Conservation (phyloP, 306 rosid species). For the apple (Malus domestica) region DNA sequence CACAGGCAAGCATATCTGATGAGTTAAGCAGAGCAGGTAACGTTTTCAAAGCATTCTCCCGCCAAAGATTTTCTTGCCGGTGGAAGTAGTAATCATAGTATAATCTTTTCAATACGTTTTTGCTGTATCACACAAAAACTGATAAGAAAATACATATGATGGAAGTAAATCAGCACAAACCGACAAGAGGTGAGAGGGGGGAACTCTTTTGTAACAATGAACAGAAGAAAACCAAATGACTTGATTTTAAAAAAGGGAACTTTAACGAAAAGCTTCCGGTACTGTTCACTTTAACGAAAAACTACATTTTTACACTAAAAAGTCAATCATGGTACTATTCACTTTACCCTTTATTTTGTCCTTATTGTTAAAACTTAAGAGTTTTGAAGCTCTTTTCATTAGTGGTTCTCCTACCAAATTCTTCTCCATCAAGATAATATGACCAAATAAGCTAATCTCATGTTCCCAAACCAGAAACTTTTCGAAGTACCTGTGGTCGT, state of each 20-base stretch:
- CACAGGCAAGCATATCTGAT: conserved; percentile 89
- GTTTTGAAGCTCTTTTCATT: too few relatives aligned
- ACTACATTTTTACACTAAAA: too few relatives aligned
- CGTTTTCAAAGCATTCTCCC: conserved; percentile 86
- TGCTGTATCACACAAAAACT: conserved; percentile 42
- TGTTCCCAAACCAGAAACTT: background rate
- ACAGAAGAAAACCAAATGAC: background rate
- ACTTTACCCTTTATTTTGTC: too few relatives aligned
- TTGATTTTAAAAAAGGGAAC: too few relatives aligned
- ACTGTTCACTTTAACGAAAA: too few relatives aligned
- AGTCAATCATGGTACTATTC: too few relatives aligned
- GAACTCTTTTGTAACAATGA: background rate
- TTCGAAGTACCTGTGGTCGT: conserved; percentile 62
- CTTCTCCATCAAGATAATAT: background rate
- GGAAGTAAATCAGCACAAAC: conserved; percentile 2
- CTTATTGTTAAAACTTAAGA: too few relatives aligned
- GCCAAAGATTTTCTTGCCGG: conserved; percentile 95
- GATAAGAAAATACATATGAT: conserved; percentile 11
- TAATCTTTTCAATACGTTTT: conserved; percentile 67
- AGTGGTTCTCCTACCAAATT: background rate
- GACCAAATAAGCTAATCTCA: background rate
- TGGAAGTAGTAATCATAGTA: conserved; percentile 90
- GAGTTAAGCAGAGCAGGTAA: conserved; percentile 84
- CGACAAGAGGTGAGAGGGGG: background rate
- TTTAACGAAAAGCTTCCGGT: too few relatives aligned